Conservation (phyloP, 306 rosid genomes). For the Vachellia pachyceras region DNA sequence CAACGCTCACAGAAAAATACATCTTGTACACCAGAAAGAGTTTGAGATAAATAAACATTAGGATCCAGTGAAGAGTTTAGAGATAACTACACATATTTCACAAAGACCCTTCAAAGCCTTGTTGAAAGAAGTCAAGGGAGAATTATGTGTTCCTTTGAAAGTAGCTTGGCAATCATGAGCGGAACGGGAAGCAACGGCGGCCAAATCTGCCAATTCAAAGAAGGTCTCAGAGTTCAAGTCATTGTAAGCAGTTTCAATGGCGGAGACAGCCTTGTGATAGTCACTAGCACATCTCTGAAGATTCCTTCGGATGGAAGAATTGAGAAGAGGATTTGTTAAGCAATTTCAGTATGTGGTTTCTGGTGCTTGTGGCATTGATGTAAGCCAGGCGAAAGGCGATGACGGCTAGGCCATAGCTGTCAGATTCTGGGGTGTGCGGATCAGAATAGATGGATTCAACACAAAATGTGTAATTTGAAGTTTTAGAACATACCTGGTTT, state of each 20-base stretch:
- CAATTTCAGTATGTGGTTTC: slow-evolving; percentile 25
- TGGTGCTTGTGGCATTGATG: slow-evolving; percentile 47
- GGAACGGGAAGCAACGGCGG: slow-evolving; percentile 39
- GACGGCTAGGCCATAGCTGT: slow-evolving; percentile 50
- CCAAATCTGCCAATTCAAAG: slow-evolving; percentile 45
- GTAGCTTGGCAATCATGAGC: slow-evolving; percentile 46
- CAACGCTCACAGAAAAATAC: neutral
- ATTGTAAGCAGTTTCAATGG: slow-evolving; percentile 40
- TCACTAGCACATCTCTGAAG: slow-evolving; percentile 42
- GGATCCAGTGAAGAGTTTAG: slow-evolving; percentile 41
- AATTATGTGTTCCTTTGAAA: slow-evolving; percentile 16
- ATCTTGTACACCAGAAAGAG: neutral
- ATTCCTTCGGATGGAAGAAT: neutral
- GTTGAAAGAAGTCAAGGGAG: slow-evolving; percentile 36
- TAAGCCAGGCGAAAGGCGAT: slow-evolving; percentile 48
- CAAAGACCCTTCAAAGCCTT: slow-evolving; percentile 43
- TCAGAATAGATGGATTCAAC: slow-evolving; percentile 50
- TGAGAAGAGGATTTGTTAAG: slow-evolving; percentile 21
- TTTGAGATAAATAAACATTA: neutral
- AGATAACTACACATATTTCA: slow-evolving; percentile 55
- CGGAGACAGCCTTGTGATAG: slow-evolving; percentile 46
- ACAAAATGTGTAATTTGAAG: slow-evolving; percentile 54
- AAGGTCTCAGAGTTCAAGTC: slow-evolving; percentile 60
- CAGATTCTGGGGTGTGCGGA: slow-evolving; percentile 41
- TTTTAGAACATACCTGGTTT: slow-evolving; percentile 40